A percentile compares a stretch with the other conserved stretches of the same genome.
Evolutionary conservation across 495 filamentous ascomycete genomes (phyloP).

Genomic region (Penicillium steckii): DNA sequence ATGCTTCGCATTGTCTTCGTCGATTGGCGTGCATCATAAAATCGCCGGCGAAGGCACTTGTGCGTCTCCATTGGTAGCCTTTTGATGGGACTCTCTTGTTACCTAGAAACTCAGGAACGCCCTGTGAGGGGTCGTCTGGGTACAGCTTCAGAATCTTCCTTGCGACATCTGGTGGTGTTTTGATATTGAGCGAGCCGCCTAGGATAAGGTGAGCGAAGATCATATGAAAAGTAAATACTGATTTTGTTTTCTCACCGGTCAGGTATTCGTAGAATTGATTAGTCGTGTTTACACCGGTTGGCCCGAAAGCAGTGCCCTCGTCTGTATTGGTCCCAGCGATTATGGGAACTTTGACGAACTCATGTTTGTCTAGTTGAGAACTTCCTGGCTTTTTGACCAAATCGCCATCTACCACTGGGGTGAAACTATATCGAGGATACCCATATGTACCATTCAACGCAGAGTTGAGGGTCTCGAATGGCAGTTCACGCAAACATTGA

Average conservation of each 20-base stretch:
- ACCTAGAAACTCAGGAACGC: slow-evolving; percentile 45
- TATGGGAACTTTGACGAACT: slow-evolving; percentile 50
- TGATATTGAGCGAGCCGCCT: slow-evolving; percentile 31
- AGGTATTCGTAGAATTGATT: slow-evolving; percentile 45
- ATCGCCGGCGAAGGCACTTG: slow-evolving; percentile 54
- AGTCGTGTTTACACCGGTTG: slow-evolving; percentile 44
- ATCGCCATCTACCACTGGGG: slow-evolving; percentile 50
- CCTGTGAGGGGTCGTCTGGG: slow-evolving; percentile 46
- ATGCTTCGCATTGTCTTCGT: slow-evolving; percentile 53
- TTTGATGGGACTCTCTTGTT: slow-evolving; percentile 36
- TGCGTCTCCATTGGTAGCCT: slow-evolving; percentile 49
- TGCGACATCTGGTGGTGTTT: slow-evolving; percentile 32
- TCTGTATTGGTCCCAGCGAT: slow-evolving; percentile 48
- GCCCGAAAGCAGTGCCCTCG: slow-evolving; percentile 47
- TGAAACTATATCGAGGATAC: slow-evolving; percentile 33
- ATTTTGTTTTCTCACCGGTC: slow-evolving; percentile 24
- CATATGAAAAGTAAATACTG: neutral
- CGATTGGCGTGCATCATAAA: slow-evolving; percentile 54
- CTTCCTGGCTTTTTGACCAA: slow-evolving; percentile 43
- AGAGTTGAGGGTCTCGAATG: slow-evolving; percentile 41
- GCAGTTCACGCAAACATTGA: slow-evolving; percentile 47
- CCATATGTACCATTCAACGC: slow-evolving; percentile 36
- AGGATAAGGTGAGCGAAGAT: neutral
- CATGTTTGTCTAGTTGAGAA: slow-evolving; percentile 29
- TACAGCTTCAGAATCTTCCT: slow-evolving; percentile 46